phyloP scores from a whole-genome alignment of 2,329 filamentous ascomycete genomes.

The Xylariales sp. region DNA sequence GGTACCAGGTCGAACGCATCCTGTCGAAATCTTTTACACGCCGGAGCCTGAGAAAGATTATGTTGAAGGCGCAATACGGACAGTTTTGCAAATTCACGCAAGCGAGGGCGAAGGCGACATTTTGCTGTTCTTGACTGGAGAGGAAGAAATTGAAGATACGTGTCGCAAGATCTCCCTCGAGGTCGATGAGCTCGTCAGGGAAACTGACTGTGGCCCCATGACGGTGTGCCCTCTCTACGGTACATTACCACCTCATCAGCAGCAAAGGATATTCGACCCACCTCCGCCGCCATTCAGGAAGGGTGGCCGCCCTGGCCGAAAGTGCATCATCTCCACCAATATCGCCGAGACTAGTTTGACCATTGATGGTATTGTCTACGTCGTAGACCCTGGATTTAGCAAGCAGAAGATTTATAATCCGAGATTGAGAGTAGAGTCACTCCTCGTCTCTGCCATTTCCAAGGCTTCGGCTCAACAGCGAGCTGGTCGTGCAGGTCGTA shows the following conservation, averaged over 20 bases:
- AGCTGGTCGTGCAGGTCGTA: slow-evolving; percentile 99
- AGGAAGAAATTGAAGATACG: slow-evolving; percentile 98
- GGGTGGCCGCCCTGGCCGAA: slow-evolving; percentile 88
- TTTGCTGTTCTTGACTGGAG: slow-evolving; percentile 92
- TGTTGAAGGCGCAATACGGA: slow-evolving; percentile 92
- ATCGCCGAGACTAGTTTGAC: slow-evolving; percentile 98
- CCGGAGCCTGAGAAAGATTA: slow-evolving; percentile 96
- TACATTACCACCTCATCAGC: slow-evolving; percentile 88
- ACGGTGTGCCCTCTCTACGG: slow-evolving; percentile 95
- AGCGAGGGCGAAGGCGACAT: slow-evolving; percentile 93
- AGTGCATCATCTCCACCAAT: slow-evolving; percentile 94
- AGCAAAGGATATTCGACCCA: slow-evolving; percentile 94
- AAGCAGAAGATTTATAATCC: slow-evolving; percentile 99
- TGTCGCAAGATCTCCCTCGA: slow-evolving; percentile 92
- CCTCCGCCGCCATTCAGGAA: slow-evolving; percentile 78
- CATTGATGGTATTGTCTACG: slow-evolving; percentile 98
- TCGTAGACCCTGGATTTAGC: slow-evolving; percentile 98
- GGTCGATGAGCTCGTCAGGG: slow-evolving; percentile 88
- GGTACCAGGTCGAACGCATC: slow-evolving; percentile 93
- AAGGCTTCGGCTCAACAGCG: slow-evolving; percentile 97
- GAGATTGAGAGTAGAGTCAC: slow-evolving; percentile 92
- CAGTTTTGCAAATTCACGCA: slow-evolving; percentile 95
- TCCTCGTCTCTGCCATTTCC: slow-evolving; percentile 97
- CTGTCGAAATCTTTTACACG: slow-evolving; percentile 98
- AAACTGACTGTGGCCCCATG: slow-evolving; percentile 90